Evolutionary conservation across 306 rosid species (phyloP).

Genomic region (Vigna trinervia): DNA sequence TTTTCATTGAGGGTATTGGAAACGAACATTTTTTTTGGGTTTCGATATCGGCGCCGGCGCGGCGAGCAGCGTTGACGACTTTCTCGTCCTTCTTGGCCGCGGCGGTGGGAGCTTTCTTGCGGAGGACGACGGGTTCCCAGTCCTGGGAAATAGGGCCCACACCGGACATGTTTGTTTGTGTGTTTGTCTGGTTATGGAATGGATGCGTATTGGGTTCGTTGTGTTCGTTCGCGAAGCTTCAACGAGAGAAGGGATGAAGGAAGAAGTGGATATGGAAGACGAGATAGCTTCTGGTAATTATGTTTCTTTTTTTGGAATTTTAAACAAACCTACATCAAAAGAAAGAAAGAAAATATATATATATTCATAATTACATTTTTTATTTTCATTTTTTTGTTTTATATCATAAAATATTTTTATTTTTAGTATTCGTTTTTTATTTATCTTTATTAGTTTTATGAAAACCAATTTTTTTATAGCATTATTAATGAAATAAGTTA

Average conservation of each 20-base stretch:
- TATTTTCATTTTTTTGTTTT: too few species aligned
- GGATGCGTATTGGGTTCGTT: slow-evolving; percentile 45
- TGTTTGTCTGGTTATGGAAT: slow-evolving; percentile 36
- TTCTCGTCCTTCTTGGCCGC: slow-evolving; percentile 92
- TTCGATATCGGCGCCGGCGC: slow-evolving; percentile 82
- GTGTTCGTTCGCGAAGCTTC: not conserved
- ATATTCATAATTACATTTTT: too few species aligned
- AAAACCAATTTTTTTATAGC: too few species aligned
- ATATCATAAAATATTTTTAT: too few species aligned
- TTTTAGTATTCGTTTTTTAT: too few species aligned
- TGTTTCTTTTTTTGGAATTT: not conserved
- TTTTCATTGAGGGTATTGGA: not conserved
- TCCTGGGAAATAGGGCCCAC: slow-evolving; percentile 78
- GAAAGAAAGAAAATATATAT: too few species aligned
- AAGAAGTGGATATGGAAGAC: not conserved
- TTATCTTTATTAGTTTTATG: too few species aligned
- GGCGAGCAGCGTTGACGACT: slow-evolving; percentile 96
- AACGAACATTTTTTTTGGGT: slow-evolving; percentile 69
- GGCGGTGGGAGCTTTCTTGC: slow-evolving; percentile 85
- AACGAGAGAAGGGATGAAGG: too few species aligned
- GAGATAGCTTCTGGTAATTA: not conserved
- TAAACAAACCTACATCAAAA: too few species aligned
- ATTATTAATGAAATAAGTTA: too few species aligned
- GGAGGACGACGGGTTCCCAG: slow-evolving; percentile 91
- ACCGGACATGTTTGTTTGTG: slow-evolving; percentile 64